phyloP scores from a whole-genome alignment of 305 asterid genomes.

The Fraxinus xanthoxyloides region DNA sequence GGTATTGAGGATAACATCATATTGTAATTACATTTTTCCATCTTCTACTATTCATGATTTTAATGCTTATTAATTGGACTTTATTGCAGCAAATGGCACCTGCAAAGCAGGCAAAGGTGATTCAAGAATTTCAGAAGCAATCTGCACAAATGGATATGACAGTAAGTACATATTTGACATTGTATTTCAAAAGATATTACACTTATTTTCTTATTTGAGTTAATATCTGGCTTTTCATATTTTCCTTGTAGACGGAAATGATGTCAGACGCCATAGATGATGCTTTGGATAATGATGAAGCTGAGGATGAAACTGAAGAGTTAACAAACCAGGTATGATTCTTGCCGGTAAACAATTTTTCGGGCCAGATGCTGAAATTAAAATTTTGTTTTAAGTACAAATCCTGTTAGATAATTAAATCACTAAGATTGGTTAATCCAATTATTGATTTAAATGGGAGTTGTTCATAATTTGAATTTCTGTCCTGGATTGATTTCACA shows the following conservation, averaged over 20 bases:
- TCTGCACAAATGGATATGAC: conserved; percentile 96
- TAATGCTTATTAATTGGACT: not conserved
- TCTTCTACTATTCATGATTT: not conserved
- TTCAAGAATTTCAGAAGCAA: conserved; percentile 85
- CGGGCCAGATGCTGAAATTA: not conserved
- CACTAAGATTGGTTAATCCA: not conserved
- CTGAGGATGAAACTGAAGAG: conserved; percentile 95
- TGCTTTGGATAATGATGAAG: conserved; percentile 85
- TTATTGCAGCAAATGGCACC: conserved; percentile 89
- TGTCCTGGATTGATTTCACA: not conserved
- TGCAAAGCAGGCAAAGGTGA: conserved; percentile 78
- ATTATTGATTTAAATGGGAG: conserved; percentile 6
- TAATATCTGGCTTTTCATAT: conserved; percentile 12
- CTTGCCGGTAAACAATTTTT: not conserved
- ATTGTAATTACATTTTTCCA: not conserved
- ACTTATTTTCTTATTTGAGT: not conserved
- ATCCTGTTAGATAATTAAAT: conserved; percentile 1
- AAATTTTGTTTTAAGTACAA: not conserved
- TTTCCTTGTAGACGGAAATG: conserved; percentile 71
- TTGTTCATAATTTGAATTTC: not conserved
- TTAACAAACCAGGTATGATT: conserved; percentile 75
- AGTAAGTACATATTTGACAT: conserved; percentile 40
- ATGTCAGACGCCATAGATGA: conserved; percentile 93
- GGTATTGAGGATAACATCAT: not conserved
- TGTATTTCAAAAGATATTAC: conserved; percentile 1